phyloP scores from a whole-genome alignment of 306 rosid genomes.

The Quercus cerris region DNA sequence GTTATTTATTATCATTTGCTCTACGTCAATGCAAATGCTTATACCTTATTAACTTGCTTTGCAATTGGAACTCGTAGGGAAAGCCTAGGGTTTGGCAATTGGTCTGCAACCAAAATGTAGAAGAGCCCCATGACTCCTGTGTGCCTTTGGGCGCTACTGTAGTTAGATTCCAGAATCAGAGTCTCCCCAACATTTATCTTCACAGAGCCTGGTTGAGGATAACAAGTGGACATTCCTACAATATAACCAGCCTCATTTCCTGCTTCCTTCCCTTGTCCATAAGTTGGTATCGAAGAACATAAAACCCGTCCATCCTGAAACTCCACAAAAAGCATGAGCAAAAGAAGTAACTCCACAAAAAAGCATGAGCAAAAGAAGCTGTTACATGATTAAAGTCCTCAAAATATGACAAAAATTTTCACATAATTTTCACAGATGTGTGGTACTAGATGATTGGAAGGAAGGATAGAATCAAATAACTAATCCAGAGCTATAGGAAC shows the following conservation, averaged over 20 bases:
- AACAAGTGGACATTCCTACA: conserved; percentile 83
- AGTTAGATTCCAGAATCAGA: conserved; percentile 45
- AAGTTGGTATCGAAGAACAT: conserved; percentile 64
- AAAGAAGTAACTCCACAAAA: neutral
- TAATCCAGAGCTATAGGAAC: neutral
- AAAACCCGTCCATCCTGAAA: conserved; percentile 64
- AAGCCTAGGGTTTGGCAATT: conserved; percentile 37
- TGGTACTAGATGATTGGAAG: neutral
- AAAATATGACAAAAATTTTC: neutral
- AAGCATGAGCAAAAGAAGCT: conserved; percentile 5
- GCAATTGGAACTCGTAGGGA: conserved; percentile 19
- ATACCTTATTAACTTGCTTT: neutral
- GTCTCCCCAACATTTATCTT: conserved; percentile 59
- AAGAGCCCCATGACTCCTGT: conserved; percentile 82
- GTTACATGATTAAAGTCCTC: neutral
- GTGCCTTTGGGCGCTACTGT: conserved; percentile 39
- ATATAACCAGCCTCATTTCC: conserved; percentile 68
- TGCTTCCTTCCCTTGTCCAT: conserved; percentile 62
- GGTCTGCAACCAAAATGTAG: conserved; percentile 59
- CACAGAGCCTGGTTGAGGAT: conserved; percentile 61
- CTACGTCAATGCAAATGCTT: neutral
- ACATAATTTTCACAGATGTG: neutral
- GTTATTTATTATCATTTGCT: neutral
- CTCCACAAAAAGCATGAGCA: neutral
- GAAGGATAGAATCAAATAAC: neutral